Evolutionary conservation across 169 alveolate genomes (phyloP).

Genomic region (Eimeria brunetti): DNA sequence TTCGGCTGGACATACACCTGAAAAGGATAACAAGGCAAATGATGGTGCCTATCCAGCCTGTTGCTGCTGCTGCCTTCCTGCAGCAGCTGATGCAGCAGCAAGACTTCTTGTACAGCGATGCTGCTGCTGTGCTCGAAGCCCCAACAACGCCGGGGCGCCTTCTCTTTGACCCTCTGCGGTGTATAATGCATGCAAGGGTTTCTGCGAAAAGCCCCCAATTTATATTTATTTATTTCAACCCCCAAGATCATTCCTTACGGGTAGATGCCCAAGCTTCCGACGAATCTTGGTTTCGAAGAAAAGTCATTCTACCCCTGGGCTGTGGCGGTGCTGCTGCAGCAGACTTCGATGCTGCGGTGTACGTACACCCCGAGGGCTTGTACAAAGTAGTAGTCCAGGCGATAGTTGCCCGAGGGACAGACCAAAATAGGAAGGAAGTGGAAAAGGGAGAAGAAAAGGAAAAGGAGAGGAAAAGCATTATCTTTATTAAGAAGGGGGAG

Average conservation of each 20-base stretch:
- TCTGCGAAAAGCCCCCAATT: not conserved
- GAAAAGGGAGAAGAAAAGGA: no score
- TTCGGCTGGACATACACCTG: conserved; percentile 1
- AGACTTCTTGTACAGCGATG: not conserved
- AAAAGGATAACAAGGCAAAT: conserved; percentile 25
- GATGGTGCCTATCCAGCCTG: not conserved
- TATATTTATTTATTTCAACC: not conserved
- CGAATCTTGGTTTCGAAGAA: not conserved
- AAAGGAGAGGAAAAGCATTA: not conserved
- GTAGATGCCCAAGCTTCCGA: not conserved
- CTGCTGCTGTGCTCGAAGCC: not conserved
- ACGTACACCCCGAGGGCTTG: not conserved
- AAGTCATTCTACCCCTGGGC: conserved; percentile 1
- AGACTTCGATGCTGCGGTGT: not conserved
- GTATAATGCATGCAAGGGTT: not conserved
- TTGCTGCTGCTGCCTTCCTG: not conserved
- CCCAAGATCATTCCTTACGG: conserved; percentile 2
- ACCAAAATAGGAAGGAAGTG: no score
- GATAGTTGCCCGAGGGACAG: not conserved
- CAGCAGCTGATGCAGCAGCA: not conserved
- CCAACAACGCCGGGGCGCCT: not conserved
- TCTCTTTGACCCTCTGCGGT: not conserved
- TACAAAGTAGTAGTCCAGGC: not conserved
- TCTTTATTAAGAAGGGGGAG: not conserved
- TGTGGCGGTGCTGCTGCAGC: not conserved